Evolutionary conservation across 148 eudicot species (phyloP).

Genomic region (Diospyros lotus): DNA sequence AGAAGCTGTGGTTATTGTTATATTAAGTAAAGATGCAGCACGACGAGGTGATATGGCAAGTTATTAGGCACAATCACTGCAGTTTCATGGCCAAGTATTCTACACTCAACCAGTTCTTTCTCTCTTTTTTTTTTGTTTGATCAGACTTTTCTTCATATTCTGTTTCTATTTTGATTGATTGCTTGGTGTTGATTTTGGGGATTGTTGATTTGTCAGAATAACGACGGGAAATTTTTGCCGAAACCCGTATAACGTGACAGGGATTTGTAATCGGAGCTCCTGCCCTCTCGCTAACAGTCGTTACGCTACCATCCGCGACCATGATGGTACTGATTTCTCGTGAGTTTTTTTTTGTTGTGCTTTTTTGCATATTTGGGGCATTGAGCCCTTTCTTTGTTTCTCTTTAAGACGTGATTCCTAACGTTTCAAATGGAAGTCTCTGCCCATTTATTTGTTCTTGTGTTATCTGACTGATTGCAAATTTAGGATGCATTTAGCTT

Average conservation of each 20-base stretch:
- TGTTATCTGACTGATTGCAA: too few species aligned
- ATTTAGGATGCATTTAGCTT: too few species aligned
- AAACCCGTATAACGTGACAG: conserved; percentile 89
- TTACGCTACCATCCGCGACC: conserved; percentile 82
- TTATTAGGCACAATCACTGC: conserved; percentile 91
- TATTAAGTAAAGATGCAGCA: conserved; percentile 65
- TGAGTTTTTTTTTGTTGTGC: not conserved
- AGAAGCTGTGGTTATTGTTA: conserved; percentile 1
- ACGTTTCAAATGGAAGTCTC: not conserved
- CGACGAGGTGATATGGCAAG: conserved; percentile 97
- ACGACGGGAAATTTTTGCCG: conserved; percentile 87
- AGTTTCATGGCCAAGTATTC: conserved; percentile 91
- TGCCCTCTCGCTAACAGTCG: conserved; percentile 98
- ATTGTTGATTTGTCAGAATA: conserved; percentile 39
- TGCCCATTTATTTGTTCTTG: too few species aligned
- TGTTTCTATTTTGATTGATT: not conserved
- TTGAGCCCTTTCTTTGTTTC: not conserved
- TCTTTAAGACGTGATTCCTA: not conserved
- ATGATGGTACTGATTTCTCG: conserved; percentile 48
- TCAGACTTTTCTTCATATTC: not conserved
- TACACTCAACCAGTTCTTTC: not conserved
- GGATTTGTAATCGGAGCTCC: conserved; percentile 94
- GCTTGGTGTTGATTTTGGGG: not conserved
- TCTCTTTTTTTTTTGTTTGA: not conserved
- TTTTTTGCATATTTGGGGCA: not conserved